Base-by-base conservation (phyloP, 345 rosid genomes). In the Ceriops tagal region DNA sequence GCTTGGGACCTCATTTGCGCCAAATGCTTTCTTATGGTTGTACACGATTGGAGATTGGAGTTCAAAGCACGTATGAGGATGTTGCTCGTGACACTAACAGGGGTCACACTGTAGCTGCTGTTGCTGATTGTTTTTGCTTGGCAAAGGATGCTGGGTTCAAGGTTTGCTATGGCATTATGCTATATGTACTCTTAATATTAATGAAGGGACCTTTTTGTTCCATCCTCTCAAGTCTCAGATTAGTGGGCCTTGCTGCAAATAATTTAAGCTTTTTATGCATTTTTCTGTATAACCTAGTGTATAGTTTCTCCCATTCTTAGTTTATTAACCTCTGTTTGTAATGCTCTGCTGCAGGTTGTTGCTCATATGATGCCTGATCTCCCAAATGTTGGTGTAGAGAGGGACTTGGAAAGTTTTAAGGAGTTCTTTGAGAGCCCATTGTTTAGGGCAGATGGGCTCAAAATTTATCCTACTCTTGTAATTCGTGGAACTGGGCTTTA, bases 351-450 rank as follows among this genome's bases (percentile, higher is more conserved):
- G 26, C 78, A 96, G 99, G 96, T 92, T 78, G 99, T 96, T 82
- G 98, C 99, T 63, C 98, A 96, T 76, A 90, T 96, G 99, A 96
- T 92, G 98, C 97, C 98, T 21, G 98, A 96, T 82, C 99, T 96
- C 70, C 98, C 99, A 20, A 96, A 92, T 82, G 99, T 96, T 79
- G 98, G 98, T 39, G 89, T 92, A 72, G 96, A 92, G 86, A 89
- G 99, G 78, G 98, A 92, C 81, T 66, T 92, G 85, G 98, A 90
- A 84, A 92, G 98, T 75, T 96, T 96, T 71, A 74, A 78, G 72
- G 99, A 92, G 86, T 96, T 96, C 81, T 96, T 96, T 9, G 98
- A 96, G 83, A 90, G 96, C 79, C 99, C 97, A 51, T 87, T 60
- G 8, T 96, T 96, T 80, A 84, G 99, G 82, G 96, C 96, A 15